Base-by-base conservation (phyloP, 371 early-diverging fungal genomes). In the Chytridium lagenaria region DNA sequence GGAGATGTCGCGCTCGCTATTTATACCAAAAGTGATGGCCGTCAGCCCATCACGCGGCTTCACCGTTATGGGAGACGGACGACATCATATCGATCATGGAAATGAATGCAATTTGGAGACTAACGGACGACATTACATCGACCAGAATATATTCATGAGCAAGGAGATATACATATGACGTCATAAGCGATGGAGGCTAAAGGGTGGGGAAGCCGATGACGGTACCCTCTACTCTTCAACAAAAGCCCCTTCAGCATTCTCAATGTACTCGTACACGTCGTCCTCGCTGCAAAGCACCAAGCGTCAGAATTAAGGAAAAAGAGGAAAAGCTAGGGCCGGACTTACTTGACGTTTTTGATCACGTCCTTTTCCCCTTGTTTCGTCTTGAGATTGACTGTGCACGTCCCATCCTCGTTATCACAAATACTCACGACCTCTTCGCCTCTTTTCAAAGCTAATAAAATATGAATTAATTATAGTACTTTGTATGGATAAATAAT, bases 221-320 rank as follows among this genome's bases (percentile, higher is more conserved):
- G n/a, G n/a, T n/a, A n/a, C n/a, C n/a, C n/a, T n/a, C n/a, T n/a
- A n/a, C n/a, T n/a, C n/a, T n/a, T n/a, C n/a, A n/a, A n/a, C n/a
- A n/a, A n/a, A n/a, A n/a, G n/a, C n/a, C n/a, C n/a, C 55, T 16
- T 55, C 26, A 10, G 5, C 55, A 26, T 15, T 26, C 23, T 55
- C 55, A 28, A 55, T 26, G 26, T 55, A 55, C 26, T 55, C 55
- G 26, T 15, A 55, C 16, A 55, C 26, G 26, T 55, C 55, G 10
- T 55, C 55, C 55, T 55, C 55, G 30, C 55, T 55, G 19, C 7
- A 44, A 55, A 55, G n/a, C n/a, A n/a, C n/a, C n/a, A 55, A 7
- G 55, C 26, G 55, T 28, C 10, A 55, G 55, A 15, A 5, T 16
- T 55, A 55, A 55, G 55, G 16, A 10, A 55, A 55, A 44, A 12